phyloP scores from a whole-genome alignment of 2,329 filamentous ascomycete species.

The Cytospora piceicola region DNA sequence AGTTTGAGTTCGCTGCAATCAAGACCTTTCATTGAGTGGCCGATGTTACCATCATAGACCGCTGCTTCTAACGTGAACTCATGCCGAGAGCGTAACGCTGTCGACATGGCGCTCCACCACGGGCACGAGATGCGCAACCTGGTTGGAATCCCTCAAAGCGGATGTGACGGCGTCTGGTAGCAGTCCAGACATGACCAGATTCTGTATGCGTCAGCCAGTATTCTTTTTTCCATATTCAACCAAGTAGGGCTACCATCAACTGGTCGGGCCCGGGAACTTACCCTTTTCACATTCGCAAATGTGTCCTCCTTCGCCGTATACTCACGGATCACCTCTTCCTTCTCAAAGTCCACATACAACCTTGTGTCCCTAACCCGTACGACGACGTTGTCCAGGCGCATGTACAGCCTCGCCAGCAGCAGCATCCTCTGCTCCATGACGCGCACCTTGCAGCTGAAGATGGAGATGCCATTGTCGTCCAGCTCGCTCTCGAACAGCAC shows the following conservation, averaged over 20 bases:
- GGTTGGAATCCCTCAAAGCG: slow-evolving; percentile 78
- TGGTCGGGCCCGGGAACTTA: slow-evolving; percentile 44
- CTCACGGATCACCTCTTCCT: slow-evolving; percentile 79
- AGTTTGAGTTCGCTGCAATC: background rate
- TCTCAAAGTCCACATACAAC: slow-evolving; percentile 87
- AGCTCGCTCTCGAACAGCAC: slow-evolving; percentile 97
- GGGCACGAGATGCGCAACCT: slow-evolving; percentile 69
- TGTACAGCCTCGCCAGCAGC: slow-evolving; percentile 83
- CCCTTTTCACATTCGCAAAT: slow-evolving; percentile 76
- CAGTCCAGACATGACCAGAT: slow-evolving; percentile 52
- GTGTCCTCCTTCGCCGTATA: slow-evolving; percentile 85
- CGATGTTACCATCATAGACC: background rate
- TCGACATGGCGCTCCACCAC: slow-evolving; percentile 73
- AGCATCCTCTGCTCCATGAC: slow-evolving; percentile 91
- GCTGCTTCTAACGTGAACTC: background rate
- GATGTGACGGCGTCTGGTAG: slow-evolving; percentile 74
- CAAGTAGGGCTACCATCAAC: background rate
- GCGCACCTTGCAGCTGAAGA: slow-evolving; percentile 86
- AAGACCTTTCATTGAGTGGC: background rate
- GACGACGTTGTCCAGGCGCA: slow-evolving; percentile 89
- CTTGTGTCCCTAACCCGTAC: slow-evolving; percentile 87
- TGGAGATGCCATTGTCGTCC: slow-evolving; percentile 93
- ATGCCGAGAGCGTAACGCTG: slow-evolving; percentile 33
- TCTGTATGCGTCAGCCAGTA: slow-evolving; percentile 43
- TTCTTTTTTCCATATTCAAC: background rate